Evolutionary conservation across 2,329 filamentous ascomycete genomes (phyloP).

Genomic region (Fusarium tupiense): DNA sequence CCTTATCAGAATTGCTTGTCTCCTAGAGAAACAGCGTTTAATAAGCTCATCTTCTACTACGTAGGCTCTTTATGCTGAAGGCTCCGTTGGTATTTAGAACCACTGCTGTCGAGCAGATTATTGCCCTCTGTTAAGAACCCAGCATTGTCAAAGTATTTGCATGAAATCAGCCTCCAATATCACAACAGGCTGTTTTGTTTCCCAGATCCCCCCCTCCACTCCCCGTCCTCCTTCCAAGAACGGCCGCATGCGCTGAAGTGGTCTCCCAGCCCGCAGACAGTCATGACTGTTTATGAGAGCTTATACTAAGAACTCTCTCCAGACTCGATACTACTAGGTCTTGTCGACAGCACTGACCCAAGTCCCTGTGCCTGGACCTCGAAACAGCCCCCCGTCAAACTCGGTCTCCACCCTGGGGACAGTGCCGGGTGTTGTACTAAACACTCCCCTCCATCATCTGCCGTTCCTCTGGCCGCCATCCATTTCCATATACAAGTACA

Average conservation of each 20-base stretch:
- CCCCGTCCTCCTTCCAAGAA: conserved; percentile 60
- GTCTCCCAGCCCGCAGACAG: conserved; percentile 42
- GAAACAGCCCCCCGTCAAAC: conserved; percentile 48
- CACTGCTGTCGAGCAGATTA: conserved; percentile 20
- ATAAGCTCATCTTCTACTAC: conserved; percentile 32
- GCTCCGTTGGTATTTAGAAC: conserved; percentile 4
- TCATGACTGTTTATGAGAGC: conserved; percentile 36
- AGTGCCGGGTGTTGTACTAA: conserved; percentile 61
- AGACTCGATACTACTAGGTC: conserved; percentile 43
- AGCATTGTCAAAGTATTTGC: conserved; percentile 35
- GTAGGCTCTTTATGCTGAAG: conserved; percentile 17
- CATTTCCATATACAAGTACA: conserved; percentile 58
- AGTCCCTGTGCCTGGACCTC: conserved; percentile 52
- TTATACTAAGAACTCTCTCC: conserved; percentile 43
- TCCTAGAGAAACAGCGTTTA: conserved; percentile 31
- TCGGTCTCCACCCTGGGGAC: conserved; percentile 55
- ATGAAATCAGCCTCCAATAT: conserved; percentile 38
- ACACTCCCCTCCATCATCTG: conserved; percentile 60
- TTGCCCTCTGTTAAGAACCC: conserved; percentile 35
- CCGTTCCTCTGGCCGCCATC: conserved; percentile 53
- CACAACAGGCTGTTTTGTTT: conserved; percentile 41
- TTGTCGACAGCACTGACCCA: conserved; percentile 42
- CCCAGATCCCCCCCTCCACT: conserved; percentile 43
- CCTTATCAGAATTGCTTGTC: conserved; percentile 37
- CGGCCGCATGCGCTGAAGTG: conserved; percentile 55